Conservation (phyloP, 208 protist genomes). For the Trypanosoma boissoni region DNA sequence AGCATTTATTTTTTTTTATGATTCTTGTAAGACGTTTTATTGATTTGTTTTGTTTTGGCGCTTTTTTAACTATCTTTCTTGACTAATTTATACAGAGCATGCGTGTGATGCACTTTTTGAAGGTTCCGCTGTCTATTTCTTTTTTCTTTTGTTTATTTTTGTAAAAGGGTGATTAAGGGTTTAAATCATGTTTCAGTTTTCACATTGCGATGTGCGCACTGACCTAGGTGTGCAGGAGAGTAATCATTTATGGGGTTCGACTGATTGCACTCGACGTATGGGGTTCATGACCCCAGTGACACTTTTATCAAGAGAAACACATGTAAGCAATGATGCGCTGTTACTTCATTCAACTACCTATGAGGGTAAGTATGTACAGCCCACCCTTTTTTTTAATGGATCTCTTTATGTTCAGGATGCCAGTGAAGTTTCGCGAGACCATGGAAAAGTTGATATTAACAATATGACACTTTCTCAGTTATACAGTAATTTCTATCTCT, state of each 20-base stretch:
- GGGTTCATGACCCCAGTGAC: slow-evolving; percentile 16
- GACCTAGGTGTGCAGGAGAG: too few species aligned
- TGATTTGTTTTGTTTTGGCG: neutral
- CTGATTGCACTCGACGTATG: neutral
- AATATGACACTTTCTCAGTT: slow-evolving; percentile 58
- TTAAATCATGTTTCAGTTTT: too few species aligned
- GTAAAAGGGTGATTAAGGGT: too few species aligned
- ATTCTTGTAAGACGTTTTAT: neutral
- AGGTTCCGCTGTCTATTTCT: too few species aligned
- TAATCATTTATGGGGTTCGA: too few species aligned
- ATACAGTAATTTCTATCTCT: slow-evolving; percentile 58
- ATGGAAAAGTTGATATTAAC: slow-evolving; percentile 31
- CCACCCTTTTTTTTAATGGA: slow-evolving; percentile 41
- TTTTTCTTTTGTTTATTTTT: too few species aligned
- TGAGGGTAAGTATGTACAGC: slow-evolving; percentile 49
- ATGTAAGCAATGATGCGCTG: slow-evolving; percentile 44
- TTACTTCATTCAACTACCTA: slow-evolving; percentile 67
- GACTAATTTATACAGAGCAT: neutral
- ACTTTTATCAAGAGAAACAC: slow-evolving; percentile 35
- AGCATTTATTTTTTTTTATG: neutral
- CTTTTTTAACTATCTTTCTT: neutral
- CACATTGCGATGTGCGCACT: too few species aligned
- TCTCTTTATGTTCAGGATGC: slow-evolving; percentile 69
- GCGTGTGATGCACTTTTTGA: neutral
- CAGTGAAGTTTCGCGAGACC: slow-evolving; percentile 27